Evolutionary conservation across 2,329 filamentous ascomycete genomes (phyloP).

Genomic region (Cladosporium colombiae): DNA sequence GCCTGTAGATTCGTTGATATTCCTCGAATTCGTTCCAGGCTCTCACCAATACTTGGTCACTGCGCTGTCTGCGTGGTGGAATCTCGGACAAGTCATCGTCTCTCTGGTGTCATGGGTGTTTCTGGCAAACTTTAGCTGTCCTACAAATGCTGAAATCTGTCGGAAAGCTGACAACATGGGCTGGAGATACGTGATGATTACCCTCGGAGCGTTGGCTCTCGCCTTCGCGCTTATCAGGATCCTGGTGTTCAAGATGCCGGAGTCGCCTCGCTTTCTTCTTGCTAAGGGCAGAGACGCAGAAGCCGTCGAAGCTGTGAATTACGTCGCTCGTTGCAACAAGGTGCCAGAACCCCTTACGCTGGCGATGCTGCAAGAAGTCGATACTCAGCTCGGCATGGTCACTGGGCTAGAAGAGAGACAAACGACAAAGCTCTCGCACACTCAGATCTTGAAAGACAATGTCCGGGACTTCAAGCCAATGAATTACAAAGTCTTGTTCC

Average conservation of each 20-base stretch:
- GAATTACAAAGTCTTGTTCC: slow-evolving; percentile 67
- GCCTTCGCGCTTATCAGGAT: slow-evolving; percentile 54
- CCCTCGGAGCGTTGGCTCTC: slow-evolving; percentile 43
- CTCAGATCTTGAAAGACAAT: slow-evolving; percentile 35
- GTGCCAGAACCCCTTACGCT: slow-evolving; percentile 45
- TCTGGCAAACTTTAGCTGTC: slow-evolving; percentile 65
- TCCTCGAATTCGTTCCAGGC: slow-evolving; percentile 78
- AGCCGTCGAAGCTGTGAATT: slow-evolving; percentile 53
- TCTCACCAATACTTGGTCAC: slow-evolving; percentile 73
- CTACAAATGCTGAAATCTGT: slow-evolving; percentile 41
- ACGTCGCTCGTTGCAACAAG: slow-evolving; percentile 51
- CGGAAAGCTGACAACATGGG: slow-evolving; percentile 43
- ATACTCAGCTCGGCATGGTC: slow-evolving; percentile 33
- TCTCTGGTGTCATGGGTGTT: slow-evolving; percentile 74
- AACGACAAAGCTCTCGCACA: slow-evolving; percentile 39
- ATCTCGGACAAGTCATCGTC: slow-evolving; percentile 72
- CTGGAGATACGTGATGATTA: slow-evolving; percentile 48
- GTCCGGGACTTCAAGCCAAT: slow-evolving; percentile 29
- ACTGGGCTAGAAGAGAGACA: slow-evolving; percentile 25
- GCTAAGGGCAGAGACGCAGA: slow-evolving; percentile 55
- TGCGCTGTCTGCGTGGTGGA: slow-evolving; percentile 80
- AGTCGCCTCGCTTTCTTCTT: slow-evolving; percentile 62
- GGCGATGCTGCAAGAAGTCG: slow-evolving; percentile 49
- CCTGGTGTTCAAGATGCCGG: slow-evolving; percentile 56
- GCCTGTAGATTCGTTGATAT: slow-evolving; percentile 75